These are phyloP conservation scores for Xylariaceae sp. DNA, from an alignment of 2,329 filamentous ascomycete species.

Conservation along the genomic window DNA sequence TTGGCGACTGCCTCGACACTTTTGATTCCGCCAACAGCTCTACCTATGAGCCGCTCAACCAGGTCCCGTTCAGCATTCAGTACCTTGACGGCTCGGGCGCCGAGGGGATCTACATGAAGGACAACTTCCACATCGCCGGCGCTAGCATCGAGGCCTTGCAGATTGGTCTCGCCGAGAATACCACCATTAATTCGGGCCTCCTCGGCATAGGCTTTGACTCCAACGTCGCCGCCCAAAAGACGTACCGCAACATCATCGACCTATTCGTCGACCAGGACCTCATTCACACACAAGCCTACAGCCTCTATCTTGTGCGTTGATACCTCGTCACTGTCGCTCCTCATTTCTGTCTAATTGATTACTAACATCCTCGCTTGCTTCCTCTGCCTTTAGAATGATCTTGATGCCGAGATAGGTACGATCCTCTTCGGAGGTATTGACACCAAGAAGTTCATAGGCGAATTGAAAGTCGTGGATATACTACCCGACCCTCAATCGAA, in stretches of 20 bases:
- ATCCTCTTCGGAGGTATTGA: constrained; percentile 69
- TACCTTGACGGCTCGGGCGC: constrained; percentile 57
- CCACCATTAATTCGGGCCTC: constrained; percentile 51
- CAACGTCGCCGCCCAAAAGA: constrained; percentile 42
- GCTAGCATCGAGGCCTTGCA: constrained; percentile 48
- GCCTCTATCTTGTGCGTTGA: constrained; percentile 55
- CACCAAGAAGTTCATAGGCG: constrained; percentile 60
- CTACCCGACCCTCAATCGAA: constrained; percentile 41
- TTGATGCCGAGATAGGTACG: constrained; percentile 54
- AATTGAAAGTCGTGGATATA: constrained; percentile 53
- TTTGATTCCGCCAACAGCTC: constrained; percentile 46
- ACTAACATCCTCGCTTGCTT: constrained; percentile 25
- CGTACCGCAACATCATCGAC: constrained; percentile 59
- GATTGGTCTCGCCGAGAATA: constrained; percentile 50
- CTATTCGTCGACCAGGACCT: constrained; percentile 58
- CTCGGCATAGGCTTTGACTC: constrained; percentile 56
- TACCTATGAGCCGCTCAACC: constrained; percentile 43
- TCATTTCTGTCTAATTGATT: not conserved
- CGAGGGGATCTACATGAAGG: constrained; percentile 54
- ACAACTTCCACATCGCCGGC: constrained; percentile 50
- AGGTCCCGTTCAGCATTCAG: constrained; percentile 51
- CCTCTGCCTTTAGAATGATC: constrained; percentile 39
- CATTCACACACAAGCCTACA: constrained; percentile 63
- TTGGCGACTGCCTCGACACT: constrained; percentile 38
- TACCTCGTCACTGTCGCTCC: not conserved